phyloP scores from a whole-genome alignment of 2,329 filamentous ascomycete species.

The Orbilia quercus region DNA sequence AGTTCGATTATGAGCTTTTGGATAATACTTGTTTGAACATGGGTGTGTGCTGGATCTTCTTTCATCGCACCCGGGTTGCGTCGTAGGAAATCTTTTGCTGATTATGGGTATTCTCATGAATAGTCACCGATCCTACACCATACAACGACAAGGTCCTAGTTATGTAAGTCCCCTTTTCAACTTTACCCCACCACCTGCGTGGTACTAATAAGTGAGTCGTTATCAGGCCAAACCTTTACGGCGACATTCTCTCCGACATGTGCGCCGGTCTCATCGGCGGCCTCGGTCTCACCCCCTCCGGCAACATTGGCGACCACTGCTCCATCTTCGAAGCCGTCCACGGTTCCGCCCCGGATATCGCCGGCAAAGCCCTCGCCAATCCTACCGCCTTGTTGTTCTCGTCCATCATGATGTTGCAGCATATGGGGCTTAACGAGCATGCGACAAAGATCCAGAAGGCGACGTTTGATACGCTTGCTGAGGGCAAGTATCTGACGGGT shows the following conservation, averaged over 20 bases:
- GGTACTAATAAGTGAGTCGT: conserved; percentile 12
- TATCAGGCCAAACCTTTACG: conserved; percentile 90
- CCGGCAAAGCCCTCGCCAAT: conserved; percentile 95
- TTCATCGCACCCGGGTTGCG: too few species aligned
- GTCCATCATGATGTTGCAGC: conserved; percentile 99
- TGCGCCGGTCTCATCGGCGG: conserved; percentile 98
- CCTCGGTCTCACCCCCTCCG: conserved; percentile 94
- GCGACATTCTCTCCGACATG: conserved; percentile 99
- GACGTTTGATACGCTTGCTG: conserved; percentile 91
- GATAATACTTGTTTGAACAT: conserved; percentile 99
- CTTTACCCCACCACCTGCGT: not conserved
- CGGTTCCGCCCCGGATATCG: conserved; percentile 95
- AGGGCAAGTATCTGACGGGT: conserved; percentile 95
- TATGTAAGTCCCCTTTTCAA: conserved; percentile 65
- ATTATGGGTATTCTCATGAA: conserved; percentile 16
- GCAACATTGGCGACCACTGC: conserved; percentile 99
- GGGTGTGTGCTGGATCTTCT: conserved; percentile 76
- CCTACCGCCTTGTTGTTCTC: conserved; percentile 93
- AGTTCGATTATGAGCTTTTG: conserved; percentile 97
- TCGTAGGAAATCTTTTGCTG: not conserved
- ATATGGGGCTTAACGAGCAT: conserved; percentile 90
- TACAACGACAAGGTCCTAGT: conserved; percentile 99
- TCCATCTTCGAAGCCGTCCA: conserved; percentile 99
- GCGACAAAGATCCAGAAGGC: conserved; percentile 90
- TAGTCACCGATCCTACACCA: conserved; percentile 77